Evolutionary conservation across 2,329 filamentous ascomycete species (phyloP).

Genomic region (Endocalyx cinctus): DNA sequence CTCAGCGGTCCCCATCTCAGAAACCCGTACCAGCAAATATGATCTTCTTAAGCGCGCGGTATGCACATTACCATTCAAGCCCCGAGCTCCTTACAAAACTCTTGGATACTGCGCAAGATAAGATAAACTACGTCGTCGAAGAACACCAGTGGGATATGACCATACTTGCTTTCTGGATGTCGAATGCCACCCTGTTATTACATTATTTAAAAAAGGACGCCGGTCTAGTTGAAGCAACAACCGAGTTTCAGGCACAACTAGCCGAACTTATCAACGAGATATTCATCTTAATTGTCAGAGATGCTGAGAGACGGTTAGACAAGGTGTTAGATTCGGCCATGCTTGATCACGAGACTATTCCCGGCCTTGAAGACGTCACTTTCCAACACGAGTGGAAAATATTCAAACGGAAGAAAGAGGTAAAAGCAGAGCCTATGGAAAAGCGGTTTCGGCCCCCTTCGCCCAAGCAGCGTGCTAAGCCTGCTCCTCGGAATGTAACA

Average conservation of each 20-base stretch:
- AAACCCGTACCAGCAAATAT: slow-evolving; percentile 98
- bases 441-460: slow-evolving; percentile 90
- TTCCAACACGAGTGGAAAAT: slow-evolving; percentile 99
- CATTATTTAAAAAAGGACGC: slow-evolving; percentile 96
- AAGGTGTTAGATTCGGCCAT: slow-evolving; percentile 91
- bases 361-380: slow-evolving; percentile 91
- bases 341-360: slow-evolving; percentile 97
- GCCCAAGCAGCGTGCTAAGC: slow-evolving; percentile 85
- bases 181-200: slow-evolving; percentile 88
- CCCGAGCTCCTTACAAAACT: slow-evolving; percentile 76
- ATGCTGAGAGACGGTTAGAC: slow-evolving; percentile 92
- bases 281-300: slow-evolving; percentile 93
- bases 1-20: slow-evolving; percentile 90
- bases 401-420: slow-evolving; percentile 84
- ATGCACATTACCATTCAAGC: slow-evolving; percentile 94
- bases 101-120: slow-evolving; percentile 82
- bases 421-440: slow-evolving; percentile 84
- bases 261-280: slow-evolving; percentile 97
- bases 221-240: slow-evolving; percentile 73
- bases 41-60: slow-evolving; percentile 89
- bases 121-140: slow-evolving; percentile 97
- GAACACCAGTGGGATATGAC: slow-evolving; percentile 99
- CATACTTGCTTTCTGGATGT: slow-evolving; percentile 97
- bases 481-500: slow-evolving; percentile 90
- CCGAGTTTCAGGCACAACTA: slow-evolving; percentile 87